Evolutionary conservation across 2,329 filamentous ascomycete genomes (phyloP), one percentile per base, ranked within the genome.

Genomic region (Aureobasidium uvarum): DNA sequence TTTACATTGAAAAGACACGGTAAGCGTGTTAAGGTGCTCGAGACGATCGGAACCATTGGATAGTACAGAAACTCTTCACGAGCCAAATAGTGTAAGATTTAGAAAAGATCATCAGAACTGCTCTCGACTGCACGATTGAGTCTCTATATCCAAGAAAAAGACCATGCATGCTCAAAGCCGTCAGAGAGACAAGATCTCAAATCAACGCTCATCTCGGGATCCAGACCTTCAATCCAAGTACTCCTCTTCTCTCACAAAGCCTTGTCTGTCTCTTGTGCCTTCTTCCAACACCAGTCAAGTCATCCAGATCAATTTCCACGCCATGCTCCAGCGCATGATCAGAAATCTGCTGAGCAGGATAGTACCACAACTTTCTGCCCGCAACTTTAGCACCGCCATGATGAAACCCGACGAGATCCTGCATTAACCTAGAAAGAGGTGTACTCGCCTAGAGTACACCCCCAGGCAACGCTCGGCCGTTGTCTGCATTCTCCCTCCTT

Each of bases 401-500:
- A 5, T 51, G 43, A 13, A 51, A 62, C 1, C 28, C 46, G 7
- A 62, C 33, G 0, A 63, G 23, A 23, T 63, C 60, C 36, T 45
- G 60, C 60, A 54, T 52, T 23, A 63, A 33, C 46, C 60, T 52
- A n/a, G 60, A 43, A 36, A 52, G 23, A 45, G 60, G 46, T n/a
- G 60, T 52, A 16, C 64, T 52, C 45, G 33, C 33, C 62, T 67
- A 69, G 16, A 69, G 62, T 41, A 69, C 68, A 33, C 68, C 68
- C 2, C 68, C 68, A 43, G 68, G 68, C 59, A 69, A 64, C 23
- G 59, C 45, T n/a, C 59, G 54, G 16, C 54, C 54, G 14, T 6
- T 38, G 10, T 58, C 54, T 18, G 54, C 54, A 45, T 58, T 58
- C 16, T 60, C 56, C 18, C 56, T 46, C n/a, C 56, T 48, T 2